phyloP scores from a whole-genome alignment of 1,284 basidiomycete genomes.

The Apiotrichum domesticum region DNA sequence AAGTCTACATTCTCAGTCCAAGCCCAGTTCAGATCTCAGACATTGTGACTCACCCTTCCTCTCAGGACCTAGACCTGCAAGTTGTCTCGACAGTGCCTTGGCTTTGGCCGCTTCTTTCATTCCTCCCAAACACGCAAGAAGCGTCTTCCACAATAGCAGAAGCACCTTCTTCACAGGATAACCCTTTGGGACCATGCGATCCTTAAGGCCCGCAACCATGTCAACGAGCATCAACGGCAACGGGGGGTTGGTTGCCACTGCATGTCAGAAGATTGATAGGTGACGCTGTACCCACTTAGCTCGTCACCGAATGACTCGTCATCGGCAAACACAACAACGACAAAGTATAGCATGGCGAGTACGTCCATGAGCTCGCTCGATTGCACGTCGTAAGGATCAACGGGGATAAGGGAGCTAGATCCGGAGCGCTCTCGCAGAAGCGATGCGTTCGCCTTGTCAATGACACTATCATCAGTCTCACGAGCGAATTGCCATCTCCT shows the following conservation, averaged over 20 bases:
- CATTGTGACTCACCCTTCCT: conserved; percentile 52
- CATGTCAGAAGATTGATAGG: background rate
- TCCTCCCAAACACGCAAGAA: conserved; percentile 88
- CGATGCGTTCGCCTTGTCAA: conserved; percentile 2
- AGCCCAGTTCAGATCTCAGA: background rate
- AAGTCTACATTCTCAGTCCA: conserved; percentile 41
- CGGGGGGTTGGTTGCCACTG: conserved; percentile 92
- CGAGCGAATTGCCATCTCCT: background rate
- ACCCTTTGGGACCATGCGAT: conserved; percentile 80
- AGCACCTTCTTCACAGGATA: conserved; percentile 84
- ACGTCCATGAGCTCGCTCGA: conserved; percentile 86
- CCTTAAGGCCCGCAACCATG: conserved; percentile 78
- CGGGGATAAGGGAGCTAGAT: conserved; percentile 15
- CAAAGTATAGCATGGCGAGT: conserved; percentile 85
- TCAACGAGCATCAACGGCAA: conserved; percentile 88
- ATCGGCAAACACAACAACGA: conserved; percentile 84
- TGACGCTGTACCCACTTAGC: conserved; percentile 62
- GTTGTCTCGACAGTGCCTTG: conserved; percentile 77
- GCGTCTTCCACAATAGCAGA: conserved; percentile 91
- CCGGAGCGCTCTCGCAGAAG: conserved; percentile 11
- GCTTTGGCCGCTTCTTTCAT: conserved; percentile 76
- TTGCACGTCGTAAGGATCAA: conserved; percentile 35
- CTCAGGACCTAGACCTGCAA: conserved; percentile 61
- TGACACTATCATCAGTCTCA: conserved; percentile 3
- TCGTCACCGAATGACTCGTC: conserved; percentile 92